phyloP scores from a whole-genome alignment of 2,329 filamentous ascomycete genomes.

The Colletotrichum cuscutae region DNA sequence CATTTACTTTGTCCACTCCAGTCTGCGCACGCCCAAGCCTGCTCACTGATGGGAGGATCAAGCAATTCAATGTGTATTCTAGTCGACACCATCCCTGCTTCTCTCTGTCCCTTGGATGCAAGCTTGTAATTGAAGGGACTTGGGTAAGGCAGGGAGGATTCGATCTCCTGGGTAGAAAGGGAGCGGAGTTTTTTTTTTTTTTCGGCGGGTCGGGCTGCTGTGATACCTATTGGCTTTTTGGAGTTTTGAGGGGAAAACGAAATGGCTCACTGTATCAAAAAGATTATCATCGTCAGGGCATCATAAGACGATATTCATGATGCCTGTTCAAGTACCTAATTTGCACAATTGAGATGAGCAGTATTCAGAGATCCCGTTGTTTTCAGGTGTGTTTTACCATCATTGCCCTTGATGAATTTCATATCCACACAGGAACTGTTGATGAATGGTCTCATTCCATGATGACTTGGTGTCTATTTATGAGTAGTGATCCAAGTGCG shows the following conservation, averaged over 20 bases:
- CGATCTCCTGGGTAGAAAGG: neutral
- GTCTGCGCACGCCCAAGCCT: conserved; percentile 24
- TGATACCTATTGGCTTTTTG: conserved; percentile 27
- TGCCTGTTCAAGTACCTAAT: conserved; percentile 1
- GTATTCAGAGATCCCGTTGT: neutral
- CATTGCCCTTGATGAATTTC: neutral
- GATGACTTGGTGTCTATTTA: neutral
- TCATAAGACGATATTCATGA: neutral
- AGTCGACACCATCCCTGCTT: neutral
- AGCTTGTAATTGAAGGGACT: neutral
- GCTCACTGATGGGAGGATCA: neutral
- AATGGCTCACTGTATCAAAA: neutral
- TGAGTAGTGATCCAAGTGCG: neutral
- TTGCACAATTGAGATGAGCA: neutral
- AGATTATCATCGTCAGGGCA: neutral
- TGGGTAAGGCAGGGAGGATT: too few relatives aligned
- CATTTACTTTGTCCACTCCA: conserved; percentile 28
- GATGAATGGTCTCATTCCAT: neutral
- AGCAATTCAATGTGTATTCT: neutral
- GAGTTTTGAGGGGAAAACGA: conserved; percentile 14
- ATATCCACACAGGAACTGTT: neutral
- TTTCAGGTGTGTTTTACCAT: neutral
- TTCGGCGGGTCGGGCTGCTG: conserved; percentile 11
- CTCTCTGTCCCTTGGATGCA: neutral
- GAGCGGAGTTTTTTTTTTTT: conserved; percentile 21